phyloP scores from a whole-genome alignment of 345 rosid species.

The Barbarea vulgaris region DNA sequence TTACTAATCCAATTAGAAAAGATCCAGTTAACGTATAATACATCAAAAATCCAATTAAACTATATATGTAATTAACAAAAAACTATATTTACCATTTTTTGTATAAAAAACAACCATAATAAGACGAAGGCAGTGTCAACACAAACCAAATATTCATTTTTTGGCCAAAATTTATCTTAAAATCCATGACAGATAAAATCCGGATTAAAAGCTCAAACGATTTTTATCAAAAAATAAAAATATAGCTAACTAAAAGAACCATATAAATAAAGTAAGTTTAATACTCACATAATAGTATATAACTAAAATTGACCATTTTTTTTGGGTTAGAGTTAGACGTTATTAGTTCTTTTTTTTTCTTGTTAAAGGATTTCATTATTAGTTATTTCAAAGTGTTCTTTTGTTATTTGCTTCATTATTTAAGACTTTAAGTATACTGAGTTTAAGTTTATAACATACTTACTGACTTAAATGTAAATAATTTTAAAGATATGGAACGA shows the following conservation, averaged over 20 bases:
- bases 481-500: neutral
- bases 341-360: no score
- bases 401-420: no score
- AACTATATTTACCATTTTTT: neutral
- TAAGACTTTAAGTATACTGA: no score
- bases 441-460: neutral
- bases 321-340: neutral
- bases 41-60: neutral
- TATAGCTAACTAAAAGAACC: neutral
- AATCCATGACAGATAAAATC: neutral
- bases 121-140: neutral
- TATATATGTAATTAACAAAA: neutral
- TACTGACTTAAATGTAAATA: neutral
- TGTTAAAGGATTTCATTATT: no score
- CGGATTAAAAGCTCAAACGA: neutral
- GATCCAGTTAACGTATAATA: neutral
- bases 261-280: no score
- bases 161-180: neutral
- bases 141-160: neutral
- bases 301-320: neutral
- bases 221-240: no score
- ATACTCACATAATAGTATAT: no score
- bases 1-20: constrained; percentile 8
- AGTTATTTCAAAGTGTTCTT: neutral
- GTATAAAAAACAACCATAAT: neutral